These are phyloP conservation scores for Penicillium sp. DNA, from an alignment of 2,329 filamentous ascomycete genomes.

Conservation along the genomic window DNA sequence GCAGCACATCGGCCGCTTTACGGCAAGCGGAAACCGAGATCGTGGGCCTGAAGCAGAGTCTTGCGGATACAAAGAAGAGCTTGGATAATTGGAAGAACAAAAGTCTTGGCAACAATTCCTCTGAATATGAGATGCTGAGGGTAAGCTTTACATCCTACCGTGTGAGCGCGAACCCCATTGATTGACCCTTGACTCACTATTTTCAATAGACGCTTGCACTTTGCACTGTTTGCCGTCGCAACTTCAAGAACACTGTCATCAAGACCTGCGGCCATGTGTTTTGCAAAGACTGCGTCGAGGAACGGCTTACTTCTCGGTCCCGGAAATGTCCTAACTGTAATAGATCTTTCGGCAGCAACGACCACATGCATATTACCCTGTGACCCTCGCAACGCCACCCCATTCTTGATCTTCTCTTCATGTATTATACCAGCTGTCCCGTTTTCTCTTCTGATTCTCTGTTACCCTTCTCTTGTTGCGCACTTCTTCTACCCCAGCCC, in stretches of 20 bases:
- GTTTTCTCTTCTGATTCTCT: slow-evolving; percentile 12
- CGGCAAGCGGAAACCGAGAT: slow-evolving; percentile 63
- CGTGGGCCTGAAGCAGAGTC: slow-evolving; percentile 69
- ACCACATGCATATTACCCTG: slow-evolving; percentile 64
- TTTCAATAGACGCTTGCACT: slow-evolving; percentile 61
- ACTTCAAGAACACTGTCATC: slow-evolving; percentile 89
- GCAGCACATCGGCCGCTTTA: slow-evolving; percentile 57
- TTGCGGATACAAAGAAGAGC: slow-evolving; percentile 75
- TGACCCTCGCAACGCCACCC: slow-evolving; percentile 20
- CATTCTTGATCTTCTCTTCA: slow-evolving; percentile 15
- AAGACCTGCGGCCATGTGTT: slow-evolving; percentile 95
- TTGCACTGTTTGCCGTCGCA: slow-evolving; percentile 85
- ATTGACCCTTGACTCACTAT: slow-evolving; percentile 11
- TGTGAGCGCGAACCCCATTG: background rate
- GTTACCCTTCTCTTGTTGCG: slow-evolving; percentile 12
- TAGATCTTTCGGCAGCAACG: slow-evolving; percentile 82
- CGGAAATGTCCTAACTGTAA: slow-evolving; percentile 94
- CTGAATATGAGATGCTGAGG: slow-evolving; percentile 78
- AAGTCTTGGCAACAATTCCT: slow-evolving; percentile 70
- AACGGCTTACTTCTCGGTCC: slow-evolving; percentile 81
- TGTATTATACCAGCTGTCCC: slow-evolving; percentile 29
- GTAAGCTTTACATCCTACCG: slow-evolving; percentile 52
- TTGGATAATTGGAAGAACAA: slow-evolving; percentile 81
- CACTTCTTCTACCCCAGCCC: slow-evolving; percentile 9
- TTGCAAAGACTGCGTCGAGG: slow-evolving; percentile 83